Evolutionary conservation across 1,139 yeast genomes (phyloP).

Genomic region (Candida smagusa): DNA sequence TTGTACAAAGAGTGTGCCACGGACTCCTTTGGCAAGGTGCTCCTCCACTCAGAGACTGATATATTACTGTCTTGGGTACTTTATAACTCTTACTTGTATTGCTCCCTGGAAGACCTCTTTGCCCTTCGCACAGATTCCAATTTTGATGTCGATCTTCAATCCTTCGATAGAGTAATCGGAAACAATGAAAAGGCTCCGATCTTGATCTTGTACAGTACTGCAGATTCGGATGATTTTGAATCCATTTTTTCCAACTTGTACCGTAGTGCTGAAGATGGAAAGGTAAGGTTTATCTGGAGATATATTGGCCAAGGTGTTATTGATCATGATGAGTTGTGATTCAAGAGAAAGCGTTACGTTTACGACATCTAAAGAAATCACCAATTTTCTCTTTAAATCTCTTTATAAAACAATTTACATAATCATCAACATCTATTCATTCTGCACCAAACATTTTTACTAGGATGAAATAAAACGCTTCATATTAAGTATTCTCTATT

Average conservation of each 20-base stretch:
- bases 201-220: constrained; percentile 50
- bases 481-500: too few relatives aligned
- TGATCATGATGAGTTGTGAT: not conserved
- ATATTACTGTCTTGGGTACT: constrained; percentile 46
- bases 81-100: constrained; percentile 52
- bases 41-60: constrained; percentile 12
- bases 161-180: constrained; percentile 65
- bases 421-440: too few relatives aligned
- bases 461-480: too few relatives aligned
- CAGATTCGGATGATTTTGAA: constrained; percentile 45
- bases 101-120: constrained; percentile 65
- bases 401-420: too few relatives aligned
- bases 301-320: constrained; percentile 32
- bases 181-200: constrained; percentile 34
- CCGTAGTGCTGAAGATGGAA: constrained; percentile 60
- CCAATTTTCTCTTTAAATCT: too few relatives aligned
- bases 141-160: constrained; percentile 23
- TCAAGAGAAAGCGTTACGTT: too few relatives aligned
- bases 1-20: constrained; percentile 23
- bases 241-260: constrained; percentile 58
- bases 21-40: constrained; percentile 36
- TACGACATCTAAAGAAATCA: too few relatives aligned
- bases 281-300: constrained; percentile 74
- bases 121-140: constrained; percentile 53
- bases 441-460: too few relatives aligned